Evolutionary conservation across 768 basidiomycete genomes (phyloP), one percentile per base, ranked within the genome.

Genomic region (Naganishia onofrii): DNA sequence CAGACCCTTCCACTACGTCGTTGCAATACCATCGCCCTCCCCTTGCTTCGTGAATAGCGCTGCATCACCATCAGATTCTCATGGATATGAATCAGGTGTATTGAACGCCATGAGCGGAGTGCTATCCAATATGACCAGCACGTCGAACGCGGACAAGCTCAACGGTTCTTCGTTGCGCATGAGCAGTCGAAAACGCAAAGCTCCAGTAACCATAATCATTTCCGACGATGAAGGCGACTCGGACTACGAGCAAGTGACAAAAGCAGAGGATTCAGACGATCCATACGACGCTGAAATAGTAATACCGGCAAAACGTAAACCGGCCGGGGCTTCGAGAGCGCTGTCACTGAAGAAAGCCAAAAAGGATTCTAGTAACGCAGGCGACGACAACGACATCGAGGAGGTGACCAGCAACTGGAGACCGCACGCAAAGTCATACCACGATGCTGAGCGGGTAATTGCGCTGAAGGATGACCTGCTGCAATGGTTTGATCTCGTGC

Each of bases 401-500:
- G 60, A 63, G n/a, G 38, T 42, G 26, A 5, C 38, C 7, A 17
- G 13, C 15, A 42, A 66, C 52, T 66, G 65, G 65, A 42, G 65
- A 34, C 65, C 65, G 28, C 65, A 66, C 32, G n/a, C 38, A 12
- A 34, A 21, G 36, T 36, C 31, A 32, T 78, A 77, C 53, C 78
- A 79, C 67, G 65, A 53, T 57, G 67, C 73, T 8, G 68, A 34
- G 0, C 55, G 42, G 17, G 60, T 79, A 0, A 70, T 42, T 7
- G 63, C 28, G 15, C 15, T 76, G 2, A 80, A 79, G 65, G 51
- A 72, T n/a, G 75, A 74, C 12, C 63, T 83, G 31, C 65, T 81
- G 28, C 58, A 44, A 4, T 97, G 93, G 93, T 97, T 88, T 76
- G 84, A 85, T 42, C 82, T 79, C 17, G 90, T 89, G 15, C 87